Conservation (phyloP, 345 rosid genomes). For the Passiflora organensis region DNA sequence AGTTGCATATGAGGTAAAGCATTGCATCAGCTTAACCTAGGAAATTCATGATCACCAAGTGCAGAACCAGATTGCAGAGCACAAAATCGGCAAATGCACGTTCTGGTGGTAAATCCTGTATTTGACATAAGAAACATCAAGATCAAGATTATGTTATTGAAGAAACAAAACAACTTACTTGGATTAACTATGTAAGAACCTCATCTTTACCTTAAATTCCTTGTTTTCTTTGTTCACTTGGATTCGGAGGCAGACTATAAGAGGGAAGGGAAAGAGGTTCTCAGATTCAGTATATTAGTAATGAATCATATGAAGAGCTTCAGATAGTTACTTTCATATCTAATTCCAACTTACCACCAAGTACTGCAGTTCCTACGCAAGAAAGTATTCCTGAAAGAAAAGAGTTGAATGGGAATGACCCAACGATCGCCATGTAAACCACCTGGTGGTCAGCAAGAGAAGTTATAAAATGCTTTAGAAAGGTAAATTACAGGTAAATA, state of each 20-base stretch:
- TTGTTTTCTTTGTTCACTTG: slow-evolving; percentile 99
- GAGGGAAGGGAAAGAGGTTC: slow-evolving; percentile 3
- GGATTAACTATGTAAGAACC: too few relatives aligned
- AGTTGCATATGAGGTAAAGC: too few relatives aligned
- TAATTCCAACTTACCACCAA: slow-evolving; percentile 63
- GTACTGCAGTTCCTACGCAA: slow-evolving; percentile 92
- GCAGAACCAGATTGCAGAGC: slow-evolving; percentile 86
- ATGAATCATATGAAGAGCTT: too few relatives aligned
- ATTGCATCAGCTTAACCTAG: slow-evolving; percentile 35
- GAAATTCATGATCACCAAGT: slow-evolving; percentile 85
- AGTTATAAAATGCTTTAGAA: slow-evolving; percentile 1
- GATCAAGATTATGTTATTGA: too few relatives aligned
- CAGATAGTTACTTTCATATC: too few relatives aligned
- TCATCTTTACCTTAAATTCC: slow-evolving; percentile 69
- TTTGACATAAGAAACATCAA: background rate
- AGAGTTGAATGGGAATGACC: slow-evolving; percentile 99
- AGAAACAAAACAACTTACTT: too few relatives aligned
- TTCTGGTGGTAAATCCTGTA: slow-evolving; percentile 70
- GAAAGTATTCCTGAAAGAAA: slow-evolving; percentile 98
- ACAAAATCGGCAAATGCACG: slow-evolving; percentile 88
- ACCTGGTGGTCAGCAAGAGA: slow-evolving; percentile 45
- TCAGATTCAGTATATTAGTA: too few relatives aligned
- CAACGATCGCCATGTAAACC: slow-evolving; percentile 89
- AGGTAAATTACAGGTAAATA: too few relatives aligned
- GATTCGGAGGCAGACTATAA: slow-evolving; percentile 91